phyloP scores from a whole-genome alignment of 179 eudicot genomes.

The Spergularia azorica region DNA sequence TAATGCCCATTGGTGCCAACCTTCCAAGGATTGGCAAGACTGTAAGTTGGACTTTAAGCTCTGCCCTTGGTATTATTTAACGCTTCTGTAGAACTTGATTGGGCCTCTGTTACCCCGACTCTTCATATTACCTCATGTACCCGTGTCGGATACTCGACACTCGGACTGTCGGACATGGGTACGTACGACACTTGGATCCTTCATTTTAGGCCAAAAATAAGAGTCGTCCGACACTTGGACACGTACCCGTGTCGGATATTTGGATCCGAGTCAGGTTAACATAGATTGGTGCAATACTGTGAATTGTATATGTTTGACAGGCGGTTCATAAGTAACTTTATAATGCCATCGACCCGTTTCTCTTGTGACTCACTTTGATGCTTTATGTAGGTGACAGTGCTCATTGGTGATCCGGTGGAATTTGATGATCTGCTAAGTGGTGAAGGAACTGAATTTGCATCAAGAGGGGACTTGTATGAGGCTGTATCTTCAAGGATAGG shows the following conservation, averaged over 20 bases:
- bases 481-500: conserved; percentile 78
- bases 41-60: conserved; percentile 38
- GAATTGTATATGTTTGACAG: background rate
- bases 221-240: no score
- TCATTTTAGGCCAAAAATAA: no score
- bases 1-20: conserved; percentile 89
- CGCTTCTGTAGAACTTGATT: no score
- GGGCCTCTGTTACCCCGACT: no score
- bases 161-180: no score
- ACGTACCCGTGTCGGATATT: no score
- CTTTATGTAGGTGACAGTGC: conserved; percentile 72
- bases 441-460: conserved; percentile 36
- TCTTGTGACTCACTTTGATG: background rate
- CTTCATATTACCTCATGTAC: no score
- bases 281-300: background rate
- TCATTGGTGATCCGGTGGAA: conserved; percentile 85
- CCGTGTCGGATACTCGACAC: no score
- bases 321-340: background rate
- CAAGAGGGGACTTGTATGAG: conserved; percentile 62
- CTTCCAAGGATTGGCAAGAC: conserved; percentile 80
- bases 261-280: no score
- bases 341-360: background rate
- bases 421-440: conserved; percentile 62
- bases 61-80: background rate
- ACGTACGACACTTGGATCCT: no score